These are phyloP conservation scores for Chalciporus piperatus DNA, from an alignment of 768 basidiomycete species.

Conservation along the genomic window DNA sequence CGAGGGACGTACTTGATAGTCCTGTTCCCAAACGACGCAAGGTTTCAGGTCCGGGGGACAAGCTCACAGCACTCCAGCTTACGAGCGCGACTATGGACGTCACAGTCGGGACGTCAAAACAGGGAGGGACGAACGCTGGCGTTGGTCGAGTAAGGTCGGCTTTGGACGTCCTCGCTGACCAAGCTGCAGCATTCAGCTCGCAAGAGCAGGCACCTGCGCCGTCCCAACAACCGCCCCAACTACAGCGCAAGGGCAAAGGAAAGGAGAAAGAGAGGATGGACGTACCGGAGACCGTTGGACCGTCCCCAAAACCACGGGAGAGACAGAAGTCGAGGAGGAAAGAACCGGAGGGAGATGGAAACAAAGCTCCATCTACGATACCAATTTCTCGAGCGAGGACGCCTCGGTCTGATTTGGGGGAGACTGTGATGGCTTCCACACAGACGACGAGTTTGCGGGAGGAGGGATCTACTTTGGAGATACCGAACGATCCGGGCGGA, in stretches of 20 bases:
- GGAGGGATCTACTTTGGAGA: slow-evolving; percentile 7
- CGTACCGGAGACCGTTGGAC: slow-evolving; percentile 1
- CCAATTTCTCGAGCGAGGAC: slow-evolving; percentile 13
- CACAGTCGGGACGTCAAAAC: slow-evolving; percentile 1
- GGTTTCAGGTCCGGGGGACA: slow-evolving; percentile 11
- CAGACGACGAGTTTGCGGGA: not conserved
- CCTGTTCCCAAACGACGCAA: slow-evolving; percentile 42
- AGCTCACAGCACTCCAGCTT: slow-evolving; percentile 7
- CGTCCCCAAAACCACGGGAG: slow-evolving; percentile 6
- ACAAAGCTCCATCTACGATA: slow-evolving; percentile 1
- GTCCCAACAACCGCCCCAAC: not conserved
- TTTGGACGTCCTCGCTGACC: slow-evolving; percentile 72
- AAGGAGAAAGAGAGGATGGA: slow-evolving; percentile 22
- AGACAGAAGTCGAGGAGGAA: slow-evolving; percentile 9
- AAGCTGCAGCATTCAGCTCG: slow-evolving; percentile 56
- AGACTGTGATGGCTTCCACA: not conserved
- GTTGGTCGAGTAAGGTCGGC: slow-evolving; percentile 44
- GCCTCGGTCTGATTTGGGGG: slow-evolving; percentile 15
- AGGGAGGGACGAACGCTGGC: not conserved
- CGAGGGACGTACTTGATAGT: slow-evolving; percentile 27
- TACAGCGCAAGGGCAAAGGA: slow-evolving; percentile 23
- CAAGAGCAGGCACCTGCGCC: slow-evolving; percentile 24
- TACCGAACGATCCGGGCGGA: slow-evolving; percentile 22
- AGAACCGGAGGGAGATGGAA: slow-evolving; percentile 1
- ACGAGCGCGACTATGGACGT: not conserved